Evolutionary conservation across 441 rosid species (phyloP).

Genomic region (Theobroma grandiflorum): DNA sequence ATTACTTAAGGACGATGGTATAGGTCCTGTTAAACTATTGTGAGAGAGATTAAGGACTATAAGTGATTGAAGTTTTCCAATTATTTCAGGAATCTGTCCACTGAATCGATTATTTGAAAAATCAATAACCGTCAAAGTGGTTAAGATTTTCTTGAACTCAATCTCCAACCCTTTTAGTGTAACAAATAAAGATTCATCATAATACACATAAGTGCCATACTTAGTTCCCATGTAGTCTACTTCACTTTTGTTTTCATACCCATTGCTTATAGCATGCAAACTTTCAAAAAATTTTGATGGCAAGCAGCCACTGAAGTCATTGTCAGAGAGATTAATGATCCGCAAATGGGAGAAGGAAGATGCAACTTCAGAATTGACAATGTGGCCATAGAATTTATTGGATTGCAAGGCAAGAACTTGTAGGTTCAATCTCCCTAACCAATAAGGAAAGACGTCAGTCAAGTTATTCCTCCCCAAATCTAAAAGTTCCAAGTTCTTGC

Average conservation of each 20-base stretch:
- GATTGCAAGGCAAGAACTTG: slow-evolving; percentile 24
- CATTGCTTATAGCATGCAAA: slow-evolving; percentile 22
- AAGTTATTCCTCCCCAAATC: too few relatives aligned
- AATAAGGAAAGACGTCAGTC: slow-evolving; percentile 24
- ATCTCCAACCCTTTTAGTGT: neutral
- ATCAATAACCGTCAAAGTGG: slow-evolving; percentile 29
- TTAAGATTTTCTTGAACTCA: slow-evolving; percentile 21
- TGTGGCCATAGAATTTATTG: too few relatives aligned
- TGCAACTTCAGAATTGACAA: too few relatives aligned
- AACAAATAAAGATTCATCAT: too few relatives aligned
- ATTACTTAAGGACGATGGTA: slow-evolving; percentile 33
- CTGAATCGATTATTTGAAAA: slow-evolving; percentile 3
- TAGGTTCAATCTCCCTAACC: neutral
- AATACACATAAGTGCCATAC: too few relatives aligned
- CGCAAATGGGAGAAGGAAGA: too few relatives aligned
- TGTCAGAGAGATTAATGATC: too few relatives aligned
- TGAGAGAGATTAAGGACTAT: slow-evolving; percentile 38
- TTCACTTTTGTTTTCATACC: too few relatives aligned
- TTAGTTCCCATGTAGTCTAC: neutral
- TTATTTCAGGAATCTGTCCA: slow-evolving; percentile 32
- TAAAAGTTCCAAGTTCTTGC: too few relatives aligned
- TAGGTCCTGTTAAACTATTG: slow-evolving; percentile 29
- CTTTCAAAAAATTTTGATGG: too few relatives aligned
- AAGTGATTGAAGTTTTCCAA: slow-evolving; percentile 25
- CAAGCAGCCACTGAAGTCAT: too few relatives aligned